phyloP scores from a whole-genome alignment of 352 stramenopile species.

The Elongisporangium senticosum region DNA sequence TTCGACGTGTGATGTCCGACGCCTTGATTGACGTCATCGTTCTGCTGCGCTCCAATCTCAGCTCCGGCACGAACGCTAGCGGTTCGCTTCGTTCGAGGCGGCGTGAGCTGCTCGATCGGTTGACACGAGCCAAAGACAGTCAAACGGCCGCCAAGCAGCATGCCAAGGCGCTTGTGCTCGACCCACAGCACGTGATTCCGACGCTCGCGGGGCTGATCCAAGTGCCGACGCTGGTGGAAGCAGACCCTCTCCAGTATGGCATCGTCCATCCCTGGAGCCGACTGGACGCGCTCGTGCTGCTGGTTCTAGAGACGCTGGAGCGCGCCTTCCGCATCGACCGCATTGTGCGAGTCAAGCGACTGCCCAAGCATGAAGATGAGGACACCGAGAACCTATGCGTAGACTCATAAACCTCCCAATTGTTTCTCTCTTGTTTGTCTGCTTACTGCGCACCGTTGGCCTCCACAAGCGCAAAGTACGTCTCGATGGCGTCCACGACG shows the following conservation, averaged over 20 bases:
- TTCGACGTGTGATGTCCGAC: constrained; percentile 15
- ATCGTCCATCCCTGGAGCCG: constrained; percentile 52
- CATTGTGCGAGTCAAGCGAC: constrained; percentile 16
- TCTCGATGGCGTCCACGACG: constrained; percentile 55
- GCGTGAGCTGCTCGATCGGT: constrained; percentile 20
- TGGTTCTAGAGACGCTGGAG: constrained; percentile 46
- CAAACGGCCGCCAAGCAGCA: not conserved
- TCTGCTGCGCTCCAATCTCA: constrained; percentile 22
- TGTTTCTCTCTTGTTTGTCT: not conserved
- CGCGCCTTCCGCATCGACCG: constrained; percentile 51
- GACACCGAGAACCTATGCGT: not conserved
- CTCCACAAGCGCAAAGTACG: constrained; percentile 62
- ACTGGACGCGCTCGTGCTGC: constrained; percentile 39
- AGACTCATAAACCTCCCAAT: not conserved
- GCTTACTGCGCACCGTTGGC: not conserved
- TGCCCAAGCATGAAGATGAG: constrained; percentile 3
- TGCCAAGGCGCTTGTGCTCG: constrained; percentile 13
- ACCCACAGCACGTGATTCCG: constrained; percentile 21
- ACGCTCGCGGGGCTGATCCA: constrained; percentile 24
- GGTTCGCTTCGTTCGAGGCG: constrained; percentile 11
- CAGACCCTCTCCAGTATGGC: constrained; percentile 23
- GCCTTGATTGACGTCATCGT: constrained; percentile 31
- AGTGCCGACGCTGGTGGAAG: constrained; percentile 29
- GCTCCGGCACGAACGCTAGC: not conserved
- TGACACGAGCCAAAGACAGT: not conserved